Evolutionary conservation across 768 basidiomycete genomes (phyloP), one percentile per base, ranked within the genome.

Genomic region (Mrakia frigida): DNA sequence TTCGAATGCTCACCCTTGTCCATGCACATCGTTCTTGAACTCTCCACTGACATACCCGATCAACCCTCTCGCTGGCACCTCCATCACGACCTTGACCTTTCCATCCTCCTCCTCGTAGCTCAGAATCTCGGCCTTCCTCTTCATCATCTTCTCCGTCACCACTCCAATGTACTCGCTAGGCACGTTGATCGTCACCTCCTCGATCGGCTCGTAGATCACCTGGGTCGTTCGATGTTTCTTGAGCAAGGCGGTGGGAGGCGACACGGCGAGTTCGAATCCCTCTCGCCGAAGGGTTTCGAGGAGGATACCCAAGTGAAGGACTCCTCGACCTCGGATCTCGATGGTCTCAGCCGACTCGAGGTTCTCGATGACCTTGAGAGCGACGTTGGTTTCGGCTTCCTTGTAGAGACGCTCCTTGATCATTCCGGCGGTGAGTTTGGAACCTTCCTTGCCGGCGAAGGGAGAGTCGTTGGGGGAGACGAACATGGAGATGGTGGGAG

Each of bases 11-110:
- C 28, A 75, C 74, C 77, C 77, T 67, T 78, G 77, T 56, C 77
- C 77, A 73, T 78, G 77, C 35, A 78, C 77, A 18, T 78, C 77
- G 72, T 78, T 78, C 52, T 73, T 78, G 73, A 78, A 78, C 73
- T 78, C 77, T 61, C 77, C 77, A 59, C 73, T 60, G 13, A 78
- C 73, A 37, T 78, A 78, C 18, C 77, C 77, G 33, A 78, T 52
- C 43, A 78, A 68, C 61, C 77, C 77, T 74, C 77, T 52, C 6
- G 77, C 77, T 9, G 77, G 77, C 18, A 78, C 77, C 67, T 78
- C 77, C 77, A 78, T 78, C 23, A 74, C 77, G 68, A 78, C 73
- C 73, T 74, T 74, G 67, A 78, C 77, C 67, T 78, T 78, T 33
- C 77, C 77, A 11, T 74, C 77, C 28, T 78, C 76, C 71, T 77